Evolutionary conservation across 352 stramenopile species (phyloP), one percentile per base, ranked within the genome.

Genomic region (Globisporangium acanthophoron): DNA sequence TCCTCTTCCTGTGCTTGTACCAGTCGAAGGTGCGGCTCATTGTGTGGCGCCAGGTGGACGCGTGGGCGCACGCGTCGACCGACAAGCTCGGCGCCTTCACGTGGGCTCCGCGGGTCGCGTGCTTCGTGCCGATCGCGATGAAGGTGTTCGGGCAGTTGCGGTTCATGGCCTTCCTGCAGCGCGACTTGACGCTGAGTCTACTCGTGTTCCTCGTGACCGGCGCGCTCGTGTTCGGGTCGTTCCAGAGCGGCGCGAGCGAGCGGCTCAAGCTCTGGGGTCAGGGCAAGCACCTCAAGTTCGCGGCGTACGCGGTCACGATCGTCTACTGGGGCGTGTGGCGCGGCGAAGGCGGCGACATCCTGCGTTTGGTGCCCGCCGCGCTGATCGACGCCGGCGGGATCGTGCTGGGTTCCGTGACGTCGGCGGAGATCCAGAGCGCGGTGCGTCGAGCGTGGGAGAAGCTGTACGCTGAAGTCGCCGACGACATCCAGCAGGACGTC

Each of bases 91-190:
- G 79, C 24, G 68, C 70, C 29, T 73, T 89, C 56, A 72, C 66
- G 58, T 90, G 72, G 74, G 41, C 74, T 1, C 81, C 79, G 40
- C 70, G 73, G 15, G 61, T 90, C 33, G 39, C 81, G 24, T 67
- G 74, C 20, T 57, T 72, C 16, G 65, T 92, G 45, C 79, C 82
- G 9, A 71, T 92, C 27, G 57, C 74, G 29, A 76, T 92, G 66
- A 92, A 89, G 39, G 71, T 87, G 13, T 69, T 92, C 51, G 82
- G 79, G 8, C 76, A 87, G 18, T 56, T 88, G 21, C 87, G 87
- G 56, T 92, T 90, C 65, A 78, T 88, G 65, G 40, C 87, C 27
- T 89, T 90, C 61, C 61, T 92, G 21, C 79, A 84, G 45, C 67
- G 80, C 61, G 80, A 89, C 58, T 21, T 65, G 2, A 52, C 49